phyloP scores from a whole-genome alignment of 2,329 filamentous ascomycete genomes.

The Rhynchosporium secalis region DNA sequence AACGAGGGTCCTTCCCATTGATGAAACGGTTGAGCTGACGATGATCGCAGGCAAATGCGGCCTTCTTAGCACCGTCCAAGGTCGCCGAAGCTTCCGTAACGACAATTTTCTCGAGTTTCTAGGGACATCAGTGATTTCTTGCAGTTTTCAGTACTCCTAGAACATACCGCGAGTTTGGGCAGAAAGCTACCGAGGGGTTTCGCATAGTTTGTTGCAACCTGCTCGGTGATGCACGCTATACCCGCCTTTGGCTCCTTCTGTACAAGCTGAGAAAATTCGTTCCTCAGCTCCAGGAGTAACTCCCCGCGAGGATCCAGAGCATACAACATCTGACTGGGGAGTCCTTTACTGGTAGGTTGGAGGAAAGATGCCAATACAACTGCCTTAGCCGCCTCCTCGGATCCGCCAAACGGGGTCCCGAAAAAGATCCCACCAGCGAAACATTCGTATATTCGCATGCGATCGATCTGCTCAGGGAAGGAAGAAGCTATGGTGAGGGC shows the following conservation, averaged over 20 bases:
- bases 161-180: background rate
- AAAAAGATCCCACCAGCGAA: background rate
- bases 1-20: background rate
- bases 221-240: background rate
- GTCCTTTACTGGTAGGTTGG: background rate
- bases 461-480: background rate
- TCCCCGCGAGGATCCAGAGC: background rate
- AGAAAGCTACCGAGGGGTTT: background rate
- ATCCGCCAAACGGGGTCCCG: background rate
- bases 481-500: slow-evolving; percentile 4
- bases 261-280: background rate
- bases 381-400: background rate
- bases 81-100: background rate
- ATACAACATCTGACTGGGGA: background rate
- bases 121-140: background rate
- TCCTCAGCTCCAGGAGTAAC: background rate
- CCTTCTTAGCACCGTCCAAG: background rate
- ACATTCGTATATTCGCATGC: background rate
- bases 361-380: background rate
- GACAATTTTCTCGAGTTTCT: background rate
- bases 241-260: background rate
- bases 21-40: background rate
- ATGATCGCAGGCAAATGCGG: background rate
- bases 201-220: background rate
- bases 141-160: background rate